Evolutionary conservation across 2,329 filamentous ascomycete genomes (phyloP), one percentile per base, ranked within the genome.

Genomic region (Aureobasidium lini): DNA sequence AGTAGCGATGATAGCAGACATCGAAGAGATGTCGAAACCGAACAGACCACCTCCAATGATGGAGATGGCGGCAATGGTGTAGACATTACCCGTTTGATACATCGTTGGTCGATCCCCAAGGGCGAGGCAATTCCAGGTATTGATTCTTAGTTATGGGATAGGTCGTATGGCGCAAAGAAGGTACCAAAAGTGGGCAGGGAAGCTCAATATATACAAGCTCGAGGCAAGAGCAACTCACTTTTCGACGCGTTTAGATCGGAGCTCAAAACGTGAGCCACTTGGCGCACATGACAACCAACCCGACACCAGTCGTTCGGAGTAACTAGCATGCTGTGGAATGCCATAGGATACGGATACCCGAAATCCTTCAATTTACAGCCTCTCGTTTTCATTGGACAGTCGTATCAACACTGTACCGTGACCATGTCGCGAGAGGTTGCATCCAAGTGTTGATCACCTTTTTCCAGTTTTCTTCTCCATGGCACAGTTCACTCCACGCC

Each of bases 21-120:
- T 89, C 44, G 85, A 88, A 59, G 81, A 84, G 66, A 91, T 89
- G 73, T 91, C 88, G 69, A 91, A 91, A 66, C 88, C 89, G 67
- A 91, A 90, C 28, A 90, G 76, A 16, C 81, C 83, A 68, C 86
- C 87, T 65, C 86, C 86, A 76, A 79, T 77, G 62, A 82, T 78
- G 69, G 81, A 76, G 68, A 83, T 81, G 67, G 79, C 79, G 57
- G 81, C 79, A 63, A 84, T 81, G 60, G 78, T 70, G 67, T 85
- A 84, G 65, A 84, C 78, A 63, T 84, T 84, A 28, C 80, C 78
- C 57, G 82, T 77, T 58, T 70, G 63, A 61, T 67, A 68, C 66
- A 70, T 66, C 61, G 37, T 65, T 43, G 52, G 40, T 10, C 31
- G 11, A 40, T 32, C 53, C 43, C 15, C 43, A 16, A 47, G 37